phyloP scores from a whole-genome alignment of 805 yeast species.

The Spathaspora passalidarum region DNA sequence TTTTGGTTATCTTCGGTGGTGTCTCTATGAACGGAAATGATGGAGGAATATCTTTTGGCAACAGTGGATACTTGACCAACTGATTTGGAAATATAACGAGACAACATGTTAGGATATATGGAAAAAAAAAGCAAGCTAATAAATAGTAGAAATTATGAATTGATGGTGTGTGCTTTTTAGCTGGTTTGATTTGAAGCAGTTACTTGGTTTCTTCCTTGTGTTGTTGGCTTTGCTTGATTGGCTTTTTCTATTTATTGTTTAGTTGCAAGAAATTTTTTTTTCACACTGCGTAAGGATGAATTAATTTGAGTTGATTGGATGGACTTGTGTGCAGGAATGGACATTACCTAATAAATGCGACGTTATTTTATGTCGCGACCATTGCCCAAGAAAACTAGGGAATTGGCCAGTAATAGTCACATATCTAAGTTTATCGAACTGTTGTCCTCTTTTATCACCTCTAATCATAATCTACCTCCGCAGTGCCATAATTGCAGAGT shows the following conservation, averaged over 20 bases:
- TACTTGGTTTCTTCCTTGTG: background rate
- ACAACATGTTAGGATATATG: background rate
- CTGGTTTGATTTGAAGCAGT: background rate
- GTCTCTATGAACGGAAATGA: conserved; percentile 69
- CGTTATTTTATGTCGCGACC: background rate
- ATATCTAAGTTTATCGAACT: too few relatives aligned
- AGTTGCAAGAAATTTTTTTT: background rate
- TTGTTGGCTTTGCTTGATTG: background rate
- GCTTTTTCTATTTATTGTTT: background rate
- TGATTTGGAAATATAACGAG: conserved; percentile 2
- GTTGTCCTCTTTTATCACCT: too few relatives aligned
- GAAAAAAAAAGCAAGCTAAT: background rate
- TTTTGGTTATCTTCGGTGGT: conserved; percentile 62
- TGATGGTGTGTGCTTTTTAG: too few relatives aligned
- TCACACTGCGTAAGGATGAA: background rate
- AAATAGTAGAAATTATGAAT: background rate
- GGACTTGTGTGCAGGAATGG: background rate
- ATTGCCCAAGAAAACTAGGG: too few relatives aligned
- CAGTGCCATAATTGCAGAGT: too few relatives aligned
- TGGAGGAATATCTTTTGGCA: conserved; percentile 32
- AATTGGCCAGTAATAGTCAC: too few relatives aligned
- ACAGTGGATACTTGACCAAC: conserved; percentile 4
- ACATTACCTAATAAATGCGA: too few relatives aligned
- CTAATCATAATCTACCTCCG: too few relatives aligned
- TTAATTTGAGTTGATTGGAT: conserved; percentile 1